Evolutionary conservation across 2,329 filamentous ascomycete genomes (phyloP), one percentile per base, ranked within the genome.

Genomic region (Trichoderma guizhouense): DNA sequence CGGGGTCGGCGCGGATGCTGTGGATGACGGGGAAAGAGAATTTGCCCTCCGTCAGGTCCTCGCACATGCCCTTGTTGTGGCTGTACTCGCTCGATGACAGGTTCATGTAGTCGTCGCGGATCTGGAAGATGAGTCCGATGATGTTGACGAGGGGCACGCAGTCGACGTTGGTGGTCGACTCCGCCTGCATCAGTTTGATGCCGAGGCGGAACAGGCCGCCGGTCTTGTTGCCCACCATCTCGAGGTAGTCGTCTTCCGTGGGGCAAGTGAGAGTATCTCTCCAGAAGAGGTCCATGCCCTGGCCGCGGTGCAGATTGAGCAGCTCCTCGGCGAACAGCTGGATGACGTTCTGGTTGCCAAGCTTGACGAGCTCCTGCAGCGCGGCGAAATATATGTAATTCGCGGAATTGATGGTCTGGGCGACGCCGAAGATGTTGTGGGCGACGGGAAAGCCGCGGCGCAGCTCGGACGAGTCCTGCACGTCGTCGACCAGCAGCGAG

Each of bases 1-100:
- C 83, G 21, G 89, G 93, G 79, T 94, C 89, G 72, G 91, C 84
- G 73, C 93, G 92, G 76, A 98, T 97, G 80, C 92, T 92, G 83
- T 98, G 95, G 77, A 98, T 97, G 77, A 98, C 91, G 53, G 95
- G 94, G 80, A 98, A 98, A 30, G 92, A 95, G 84, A 98, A 98
- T 86, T 98, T 98, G 74, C 95, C 95, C 84, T 98, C 96, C 1
- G 94, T 98, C 76, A 98, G 84, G 82, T 98, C 96, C 84, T 98
- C 95, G 81, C 93, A 97, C 76, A 97, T 88, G 64, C 95, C 96
- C 84, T 98, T 98, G 82, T 97, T 95, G 74, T 92, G 86, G 47
- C 90, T 91, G 85, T 98, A 98, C 78, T 90, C 86, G n/a, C 83
- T 84, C 21, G 86, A 89, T 34, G 87, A 88, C 57, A 99, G 89